Percentiles rank a stretch among this genome's conserved stretches.
Evolutionary conservation across 83 land plant species (phyloP).

Genomic region (Picea abies): DNA sequence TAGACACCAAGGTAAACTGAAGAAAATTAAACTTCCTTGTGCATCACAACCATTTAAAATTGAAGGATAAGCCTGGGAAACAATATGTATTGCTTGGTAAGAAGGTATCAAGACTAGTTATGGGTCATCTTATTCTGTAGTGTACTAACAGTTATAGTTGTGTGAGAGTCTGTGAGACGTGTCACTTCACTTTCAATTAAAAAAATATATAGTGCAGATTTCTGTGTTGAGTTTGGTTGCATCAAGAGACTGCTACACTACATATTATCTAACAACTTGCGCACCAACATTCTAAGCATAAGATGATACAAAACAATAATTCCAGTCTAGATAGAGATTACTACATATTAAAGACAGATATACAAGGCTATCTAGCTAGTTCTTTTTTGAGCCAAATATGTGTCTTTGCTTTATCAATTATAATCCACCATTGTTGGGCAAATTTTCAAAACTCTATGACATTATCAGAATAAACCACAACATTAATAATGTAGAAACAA

Average conservation of each 20-base stretch:
- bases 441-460: neutral
- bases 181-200: too few species aligned
- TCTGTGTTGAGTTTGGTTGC: too few species aligned
- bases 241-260: neutral
- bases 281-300: neutral
- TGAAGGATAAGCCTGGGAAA: too few species aligned
- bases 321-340: neutral
- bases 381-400: neutral
- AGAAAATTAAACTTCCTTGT: too few species aligned
- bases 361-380: neutral
- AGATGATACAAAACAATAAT: constrained; percentile 3
- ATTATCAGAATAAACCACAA: neutral
- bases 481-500: neutral
- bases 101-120: too few species aligned
- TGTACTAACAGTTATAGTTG: too few species aligned
- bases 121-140: too few species aligned
- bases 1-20: too few species aligned
- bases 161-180: too few species aligned
- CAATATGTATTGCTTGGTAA: too few species aligned
- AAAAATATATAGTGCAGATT: too few species aligned
- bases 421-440: neutral
- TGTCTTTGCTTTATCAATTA: constrained; percentile 4
- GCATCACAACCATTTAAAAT: too few species aligned
- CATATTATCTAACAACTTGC: neutral
- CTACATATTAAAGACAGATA: neutral